A percentile compares a stretch with the other conserved stretches of the same genome.
Evolutionary conservation across 2,329 filamentous ascomycete genomes (phyloP).

Genomic region (Diaporthe ilicicola): DNA sequence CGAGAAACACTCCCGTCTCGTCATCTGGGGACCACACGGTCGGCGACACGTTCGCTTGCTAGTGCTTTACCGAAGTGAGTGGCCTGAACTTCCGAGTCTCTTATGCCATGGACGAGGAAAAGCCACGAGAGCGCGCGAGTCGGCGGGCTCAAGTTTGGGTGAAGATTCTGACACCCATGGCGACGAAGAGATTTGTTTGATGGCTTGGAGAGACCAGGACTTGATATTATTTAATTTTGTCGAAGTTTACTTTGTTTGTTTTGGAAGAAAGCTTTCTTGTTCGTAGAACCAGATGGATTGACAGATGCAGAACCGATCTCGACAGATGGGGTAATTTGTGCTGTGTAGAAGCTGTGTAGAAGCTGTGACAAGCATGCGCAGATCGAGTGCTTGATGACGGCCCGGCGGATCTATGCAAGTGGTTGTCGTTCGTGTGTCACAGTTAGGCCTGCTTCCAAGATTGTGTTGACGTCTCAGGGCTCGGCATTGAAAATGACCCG

Average conservation of each 20-base stretch:
- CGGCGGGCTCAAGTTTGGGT: too few species aligned
- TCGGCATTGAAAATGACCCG: background rate
- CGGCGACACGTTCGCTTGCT: background rate
- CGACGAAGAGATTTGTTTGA: background rate
- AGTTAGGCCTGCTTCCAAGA: background rate
- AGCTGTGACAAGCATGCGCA: slow-evolving; percentile 9
- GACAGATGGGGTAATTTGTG: background rate
- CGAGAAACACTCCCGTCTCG: background rate
- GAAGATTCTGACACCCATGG: background rate
- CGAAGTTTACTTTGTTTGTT: too few species aligned
- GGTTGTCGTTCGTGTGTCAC: slow-evolving; percentile 14
- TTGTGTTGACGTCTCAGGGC: background rate
- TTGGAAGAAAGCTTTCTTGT: background rate
- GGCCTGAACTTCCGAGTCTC: background rate
- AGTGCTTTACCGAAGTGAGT: background rate
- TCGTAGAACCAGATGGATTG: background rate
- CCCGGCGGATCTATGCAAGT: slow-evolving; percentile 8
- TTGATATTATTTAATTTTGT: too few species aligned
- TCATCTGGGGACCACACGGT: background rate
- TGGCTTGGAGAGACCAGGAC: background rate
- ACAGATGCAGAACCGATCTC: slow-evolving; percentile 2
- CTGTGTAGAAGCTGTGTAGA: slow-evolving; percentile 1
- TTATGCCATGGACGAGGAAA: background rate
- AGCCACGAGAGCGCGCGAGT: background rate
- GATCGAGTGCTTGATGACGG: slow-evolving; percentile 13